These are phyloP conservation scores for Pseudogymnoascus sp. DNA, from an alignment of 2,329 filamentous ascomycete genomes.

Conservation along the genomic window DNA sequence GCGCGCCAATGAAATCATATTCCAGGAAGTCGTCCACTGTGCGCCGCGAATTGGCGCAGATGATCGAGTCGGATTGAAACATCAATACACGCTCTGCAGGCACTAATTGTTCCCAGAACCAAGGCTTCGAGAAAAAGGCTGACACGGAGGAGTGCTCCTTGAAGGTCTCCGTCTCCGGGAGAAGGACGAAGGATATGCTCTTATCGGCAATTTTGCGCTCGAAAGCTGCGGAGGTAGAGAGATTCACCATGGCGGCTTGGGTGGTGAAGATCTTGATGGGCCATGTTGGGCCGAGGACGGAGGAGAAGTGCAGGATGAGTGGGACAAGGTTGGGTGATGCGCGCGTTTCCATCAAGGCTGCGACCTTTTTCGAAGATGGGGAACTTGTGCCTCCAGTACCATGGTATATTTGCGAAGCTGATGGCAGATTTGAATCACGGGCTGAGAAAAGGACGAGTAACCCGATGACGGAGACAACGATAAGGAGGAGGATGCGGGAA, in stretches of 20 bases:
- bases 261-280: slow-evolving; percentile 37
- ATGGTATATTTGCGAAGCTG: slow-evolving; percentile 4
- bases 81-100: slow-evolving; percentile 27
- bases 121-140: slow-evolving; percentile 26
- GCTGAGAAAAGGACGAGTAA: background rate
- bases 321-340: slow-evolving; percentile 29
- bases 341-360: slow-evolving; percentile 31
- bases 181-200: slow-evolving; percentile 31
- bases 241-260: background rate
- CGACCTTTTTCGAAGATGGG: slow-evolving; percentile 22
- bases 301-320: slow-evolving; percentile 32
- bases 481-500: background rate
- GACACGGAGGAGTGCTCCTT: slow-evolving; percentile 23
- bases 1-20: slow-evolving; percentile 31
- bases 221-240: slow-evolving; percentile 27
- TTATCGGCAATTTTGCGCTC: slow-evolving; percentile 28
- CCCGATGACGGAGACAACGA: background rate
- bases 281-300: slow-evolving; percentile 35
- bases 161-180: slow-evolving; percentile 30
- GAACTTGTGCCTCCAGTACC: background rate
- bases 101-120: slow-evolving; percentile 27
- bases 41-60: slow-evolving; percentile 27
- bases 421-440: background rate
- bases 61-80: slow-evolving; percentile 29
- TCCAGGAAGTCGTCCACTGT: slow-evolving; percentile 29